Conservation (phyloP, 83 land plant species). For the Picea abies region DNA sequence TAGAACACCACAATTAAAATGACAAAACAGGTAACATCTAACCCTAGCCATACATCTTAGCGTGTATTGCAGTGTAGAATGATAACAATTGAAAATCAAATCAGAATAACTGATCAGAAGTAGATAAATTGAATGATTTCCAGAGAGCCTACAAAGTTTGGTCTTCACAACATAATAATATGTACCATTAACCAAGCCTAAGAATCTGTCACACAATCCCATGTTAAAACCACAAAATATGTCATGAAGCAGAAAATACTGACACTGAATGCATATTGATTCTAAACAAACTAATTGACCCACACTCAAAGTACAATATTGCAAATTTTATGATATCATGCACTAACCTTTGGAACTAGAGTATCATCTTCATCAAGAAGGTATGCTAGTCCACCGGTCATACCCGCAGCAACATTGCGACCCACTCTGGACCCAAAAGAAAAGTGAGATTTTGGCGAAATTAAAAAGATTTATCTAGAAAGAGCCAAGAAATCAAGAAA, state of each 20-base stretch:
- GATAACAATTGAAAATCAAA: too few relatives aligned
- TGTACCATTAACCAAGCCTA: too few relatives aligned
- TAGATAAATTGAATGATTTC: too few relatives aligned
- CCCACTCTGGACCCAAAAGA: slow-evolving; percentile 71
- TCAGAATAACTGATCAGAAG: too few relatives aligned
- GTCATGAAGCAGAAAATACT: not conserved
- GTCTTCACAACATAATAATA: too few relatives aligned
- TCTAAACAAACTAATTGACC: not conserved
- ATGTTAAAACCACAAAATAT: not conserved
- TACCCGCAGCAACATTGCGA: slow-evolving; percentile 98
- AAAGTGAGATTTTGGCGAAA: not conserved
- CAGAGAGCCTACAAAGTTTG: too few relatives aligned
- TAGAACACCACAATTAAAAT: too few relatives aligned
- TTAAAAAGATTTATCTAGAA: slow-evolving; percentile 4
- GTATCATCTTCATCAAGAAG: slow-evolving; percentile 94
- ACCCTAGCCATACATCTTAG: too few relatives aligned
- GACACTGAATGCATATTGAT: not conserved
- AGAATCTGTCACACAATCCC: too few relatives aligned
- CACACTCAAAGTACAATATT: not conserved
- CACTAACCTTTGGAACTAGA: slow-evolving; percentile 79
- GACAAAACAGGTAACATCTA: too few relatives aligned
- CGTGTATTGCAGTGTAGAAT: too few relatives aligned
- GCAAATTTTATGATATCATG: not conserved
- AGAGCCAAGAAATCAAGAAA: not conserved
- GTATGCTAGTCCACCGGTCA: slow-evolving; percentile 98